phyloP scores from a whole-genome alignment of 345 rosid genomes.

The Rhizophora mangle region DNA sequence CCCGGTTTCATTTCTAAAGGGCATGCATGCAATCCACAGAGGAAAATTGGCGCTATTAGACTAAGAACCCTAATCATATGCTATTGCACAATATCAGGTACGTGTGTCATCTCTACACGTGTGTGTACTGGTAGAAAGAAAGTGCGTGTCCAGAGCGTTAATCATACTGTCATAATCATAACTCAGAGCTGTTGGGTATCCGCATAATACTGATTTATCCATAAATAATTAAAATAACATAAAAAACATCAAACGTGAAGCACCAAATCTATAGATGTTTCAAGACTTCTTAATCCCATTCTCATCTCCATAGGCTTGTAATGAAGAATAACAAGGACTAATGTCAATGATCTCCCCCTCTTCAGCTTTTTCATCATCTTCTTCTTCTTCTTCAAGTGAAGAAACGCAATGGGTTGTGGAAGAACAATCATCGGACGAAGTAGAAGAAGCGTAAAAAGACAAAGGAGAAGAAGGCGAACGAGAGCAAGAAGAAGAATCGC shows the following conservation, averaged over 20 bases:
- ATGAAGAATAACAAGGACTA: conserved; percentile 9
- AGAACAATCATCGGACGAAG: conserved; percentile 42
- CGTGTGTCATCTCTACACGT: too few species aligned
- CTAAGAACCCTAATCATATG: too few species aligned
- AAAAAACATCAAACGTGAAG: neutral
- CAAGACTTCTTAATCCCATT: conserved; percentile 25
- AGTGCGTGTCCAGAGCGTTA: too few species aligned
- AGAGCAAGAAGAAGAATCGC: neutral
- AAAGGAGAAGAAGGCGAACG: conserved; percentile 29
- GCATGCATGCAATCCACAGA: too few species aligned
- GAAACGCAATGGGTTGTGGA: conserved; percentile 39
- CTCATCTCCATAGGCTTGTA: conserved; percentile 28
- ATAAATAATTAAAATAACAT: too few species aligned
- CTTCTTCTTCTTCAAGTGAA: conserved; percentile 1
- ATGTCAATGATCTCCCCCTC: neutral
- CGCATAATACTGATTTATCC: too few species aligned
- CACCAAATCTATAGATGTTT: neutral
- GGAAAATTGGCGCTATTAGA: too few species aligned
- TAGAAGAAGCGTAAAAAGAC: conserved; percentile 41
- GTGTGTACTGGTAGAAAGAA: too few species aligned
- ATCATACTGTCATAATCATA: too few species aligned
- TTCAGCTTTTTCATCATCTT: conserved; percentile 12
- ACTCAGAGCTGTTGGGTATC: too few species aligned
- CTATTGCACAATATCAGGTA: too few species aligned
- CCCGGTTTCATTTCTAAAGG: too few species aligned